Evolutionary conservation across 768 basidiomycete genomes (phyloP).

Genomic region (Rhizopogon roseolus): DNA sequence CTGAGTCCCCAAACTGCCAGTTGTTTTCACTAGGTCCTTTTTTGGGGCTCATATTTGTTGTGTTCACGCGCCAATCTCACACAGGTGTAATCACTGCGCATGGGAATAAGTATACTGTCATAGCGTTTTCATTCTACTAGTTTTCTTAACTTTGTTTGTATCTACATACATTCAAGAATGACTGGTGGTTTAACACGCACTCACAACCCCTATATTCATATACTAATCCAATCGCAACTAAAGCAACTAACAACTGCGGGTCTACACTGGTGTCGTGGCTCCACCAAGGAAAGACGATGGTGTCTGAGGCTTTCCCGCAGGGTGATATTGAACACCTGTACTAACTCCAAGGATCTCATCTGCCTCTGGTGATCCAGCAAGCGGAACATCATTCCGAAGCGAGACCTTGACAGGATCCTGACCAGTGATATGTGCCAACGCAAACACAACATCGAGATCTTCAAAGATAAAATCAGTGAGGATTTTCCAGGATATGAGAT

Average conservation of each 20-base stretch:
- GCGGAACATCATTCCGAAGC: conserved; percentile 26
- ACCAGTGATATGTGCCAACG: conserved; percentile 27
- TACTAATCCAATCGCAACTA: neutral
- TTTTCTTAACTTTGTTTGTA: neutral
- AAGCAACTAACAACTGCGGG: too few species aligned
- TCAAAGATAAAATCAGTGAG: neutral
- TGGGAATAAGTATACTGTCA: too few species aligned
- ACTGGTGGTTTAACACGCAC: neutral
- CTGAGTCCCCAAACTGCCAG: too few species aligned
- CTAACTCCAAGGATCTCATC: conserved; percentile 28
- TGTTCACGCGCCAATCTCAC: too few species aligned
- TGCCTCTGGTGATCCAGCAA: conserved; percentile 29
- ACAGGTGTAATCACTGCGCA: too few species aligned
- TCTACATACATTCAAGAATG: neutral
- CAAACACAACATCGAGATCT: conserved; percentile 33
- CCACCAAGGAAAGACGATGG: neutral
- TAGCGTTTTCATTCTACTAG: too few species aligned
- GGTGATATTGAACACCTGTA: neutral
- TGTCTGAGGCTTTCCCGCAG: neutral
- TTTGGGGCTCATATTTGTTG: too few species aligned
- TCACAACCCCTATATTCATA: neutral
- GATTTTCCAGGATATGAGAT: neutral
- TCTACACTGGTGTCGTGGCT: neutral
- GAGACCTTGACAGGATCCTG: conserved; percentile 30
- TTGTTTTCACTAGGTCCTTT: too few species aligned